These are phyloP conservation scores for Desmodesmus armatus DNA, from an alignment of 139 green algal genomes.

Conservation along the genomic window DNA sequence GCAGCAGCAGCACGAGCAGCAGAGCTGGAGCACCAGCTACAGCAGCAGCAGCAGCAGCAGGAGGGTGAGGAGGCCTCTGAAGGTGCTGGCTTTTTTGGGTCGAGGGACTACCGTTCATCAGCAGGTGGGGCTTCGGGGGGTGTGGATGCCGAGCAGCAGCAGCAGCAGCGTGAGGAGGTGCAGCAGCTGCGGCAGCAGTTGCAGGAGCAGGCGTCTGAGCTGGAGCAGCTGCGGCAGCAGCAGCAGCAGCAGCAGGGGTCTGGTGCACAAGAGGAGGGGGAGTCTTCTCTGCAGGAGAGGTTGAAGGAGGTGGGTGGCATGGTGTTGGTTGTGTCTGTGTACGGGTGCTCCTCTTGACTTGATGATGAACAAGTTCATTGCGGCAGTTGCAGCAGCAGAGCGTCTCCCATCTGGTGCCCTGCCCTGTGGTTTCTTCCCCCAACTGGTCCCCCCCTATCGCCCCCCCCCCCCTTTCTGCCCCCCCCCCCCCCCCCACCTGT, in stretches of 20 bases:
- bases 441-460: no score
- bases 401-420: no score
- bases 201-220: not conserved
- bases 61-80: not conserved
- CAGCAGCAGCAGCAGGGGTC: conserved; percentile 32
- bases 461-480: no score
- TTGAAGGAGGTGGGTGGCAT: not conserved
- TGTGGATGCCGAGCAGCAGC: not conserved
- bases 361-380: not conserved
- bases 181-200: not conserved
- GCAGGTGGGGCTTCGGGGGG: not conserved
- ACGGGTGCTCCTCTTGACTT: not conserved
- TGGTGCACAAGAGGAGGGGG: not conserved
- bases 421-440: no score
- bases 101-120: not conserved
- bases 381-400: conserved; percentile 10
- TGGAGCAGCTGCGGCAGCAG: conserved; percentile 23
- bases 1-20: conserved; percentile 21
- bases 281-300: not conserved
- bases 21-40: conserved; percentile 20
- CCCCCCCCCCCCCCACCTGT: no score
- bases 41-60: not conserved
- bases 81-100: not conserved
- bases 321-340: not conserved
- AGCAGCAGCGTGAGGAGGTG: not conserved